A percentile compares a stretch with the other conserved stretches of the same genome.
These are phyloP conservation scores for Kwoniella sp. DNA, from an alignment of 768 basidiomycete species.

Conservation along the genomic window DNA sequence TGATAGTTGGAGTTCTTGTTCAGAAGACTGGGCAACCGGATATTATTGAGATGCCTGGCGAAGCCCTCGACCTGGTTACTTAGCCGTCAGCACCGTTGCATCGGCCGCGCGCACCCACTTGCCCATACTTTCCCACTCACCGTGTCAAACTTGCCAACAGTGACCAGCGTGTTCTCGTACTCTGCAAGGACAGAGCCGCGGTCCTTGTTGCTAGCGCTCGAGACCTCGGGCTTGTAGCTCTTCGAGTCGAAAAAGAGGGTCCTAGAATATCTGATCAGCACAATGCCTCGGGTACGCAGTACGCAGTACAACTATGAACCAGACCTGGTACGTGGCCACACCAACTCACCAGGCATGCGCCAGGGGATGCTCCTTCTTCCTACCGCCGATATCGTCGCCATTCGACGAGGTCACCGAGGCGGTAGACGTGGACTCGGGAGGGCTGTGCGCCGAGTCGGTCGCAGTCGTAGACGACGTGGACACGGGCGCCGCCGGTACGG, in stretches of 20 bases:
- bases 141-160: constrained; percentile 84
- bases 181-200: constrained; percentile 38
- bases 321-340: too few species aligned
- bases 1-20: constrained; percentile 91
- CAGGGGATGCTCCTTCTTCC: constrained; percentile 60
- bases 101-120: not conserved
- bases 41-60: constrained; percentile 43
- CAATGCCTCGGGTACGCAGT: not conserved
- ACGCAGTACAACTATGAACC: too few species aligned
- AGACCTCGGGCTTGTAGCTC: constrained; percentile 55
- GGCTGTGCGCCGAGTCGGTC: too few species aligned
- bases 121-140: too few species aligned
- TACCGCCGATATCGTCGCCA: not conserved
- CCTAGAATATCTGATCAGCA: constrained; percentile 54
- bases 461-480: too few species aligned
- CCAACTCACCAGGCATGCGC: constrained; percentile 74
- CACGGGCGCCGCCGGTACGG: not conserved
- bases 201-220: constrained; percentile 54
- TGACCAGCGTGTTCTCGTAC: constrained; percentile 62
- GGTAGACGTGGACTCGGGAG: constrained; percentile 10
- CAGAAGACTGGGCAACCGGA: constrained; percentile 63
- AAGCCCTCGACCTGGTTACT: constrained; percentile 46
- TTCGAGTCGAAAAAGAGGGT: constrained; percentile 88
- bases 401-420: constrained; percentile 7
- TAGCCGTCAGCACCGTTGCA: not conserved